These are phyloP conservation scores for Candida sanyiensis DNA, from an alignment of 805 yeast genomes.

Conservation along the genomic window DNA sequence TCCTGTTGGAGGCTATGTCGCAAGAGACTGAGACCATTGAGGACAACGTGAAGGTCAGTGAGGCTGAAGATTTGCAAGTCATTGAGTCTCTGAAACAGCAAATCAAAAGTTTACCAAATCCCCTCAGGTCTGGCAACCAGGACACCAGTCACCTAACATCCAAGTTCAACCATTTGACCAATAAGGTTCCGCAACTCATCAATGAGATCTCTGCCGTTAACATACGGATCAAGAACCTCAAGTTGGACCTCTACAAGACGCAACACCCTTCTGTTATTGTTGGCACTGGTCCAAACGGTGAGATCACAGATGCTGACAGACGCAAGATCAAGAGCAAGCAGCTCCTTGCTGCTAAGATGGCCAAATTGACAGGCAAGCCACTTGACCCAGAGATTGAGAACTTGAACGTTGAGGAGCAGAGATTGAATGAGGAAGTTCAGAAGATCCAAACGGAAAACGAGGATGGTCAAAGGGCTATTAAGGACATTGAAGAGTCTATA, in stretches of 20 bases:
- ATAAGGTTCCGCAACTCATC: slow-evolving; percentile 57
- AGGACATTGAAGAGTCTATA: slow-evolving; percentile 68
- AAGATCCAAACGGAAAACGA: slow-evolving; percentile 48
- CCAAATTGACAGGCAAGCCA: slow-evolving; percentile 80
- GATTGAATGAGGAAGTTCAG: slow-evolving; percentile 45
- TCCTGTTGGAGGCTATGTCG: slow-evolving; percentile 47
- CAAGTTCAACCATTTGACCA: slow-evolving; percentile 24
- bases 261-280: slow-evolving; percentile 64
- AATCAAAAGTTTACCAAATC: slow-evolving; percentile 39
- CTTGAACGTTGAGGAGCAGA: slow-evolving; percentile 30
- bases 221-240: slow-evolving; percentile 57
- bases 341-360: slow-evolving; percentile 77
- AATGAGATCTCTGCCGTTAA: slow-evolving; percentile 56
- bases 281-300: slow-evolving; percentile 86
- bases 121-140: background rate
- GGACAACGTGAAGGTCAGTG: slow-evolving; percentile 41
- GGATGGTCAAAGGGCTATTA: slow-evolving; percentile 51
- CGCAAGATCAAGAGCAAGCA: slow-evolving; percentile 76
- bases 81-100: slow-evolving; percentile 39
- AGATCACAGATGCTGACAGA: slow-evolving; percentile 75
- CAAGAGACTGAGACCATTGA: slow-evolving; percentile 28
- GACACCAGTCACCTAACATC: slow-evolving; percentile 31
- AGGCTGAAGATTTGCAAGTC: slow-evolving; percentile 37
- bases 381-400: slow-evolving; percentile 32
- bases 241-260: slow-evolving; percentile 55